Conservation (phyloP, 1,139 yeast species). For the Pichia sp. region DNA sequence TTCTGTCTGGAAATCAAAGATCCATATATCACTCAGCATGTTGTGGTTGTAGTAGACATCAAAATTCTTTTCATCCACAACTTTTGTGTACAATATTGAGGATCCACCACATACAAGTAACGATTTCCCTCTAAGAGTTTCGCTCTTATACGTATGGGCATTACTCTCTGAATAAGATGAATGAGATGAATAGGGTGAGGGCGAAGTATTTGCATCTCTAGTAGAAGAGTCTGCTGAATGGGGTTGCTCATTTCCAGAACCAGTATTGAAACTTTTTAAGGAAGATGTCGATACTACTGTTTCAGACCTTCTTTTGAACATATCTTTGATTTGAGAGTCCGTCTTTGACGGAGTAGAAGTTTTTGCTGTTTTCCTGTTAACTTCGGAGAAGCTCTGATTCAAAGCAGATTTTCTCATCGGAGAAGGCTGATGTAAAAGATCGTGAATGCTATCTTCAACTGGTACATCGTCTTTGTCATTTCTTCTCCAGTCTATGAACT, state of each 20-base stretch:
- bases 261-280: not conserved
- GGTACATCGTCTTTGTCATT: not conserved
- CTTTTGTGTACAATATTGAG: constrained; percentile 23
- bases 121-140: constrained; percentile 19
- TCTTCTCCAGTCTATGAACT: constrained; percentile 7
- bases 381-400: not conserved
- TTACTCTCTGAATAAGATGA: not conserved
- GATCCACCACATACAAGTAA: constrained; percentile 46
- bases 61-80: constrained; percentile 17
- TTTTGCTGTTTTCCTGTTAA: not conserved
- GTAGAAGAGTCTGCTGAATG: constrained; percentile 4
- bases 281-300: not conserved
- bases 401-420: not conserved
- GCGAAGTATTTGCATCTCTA: not conserved
- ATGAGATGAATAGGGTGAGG: not conserved
- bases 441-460: not conserved
- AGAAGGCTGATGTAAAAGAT: not conserved
- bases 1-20: constrained; percentile 39
- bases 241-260: constrained; percentile 6
- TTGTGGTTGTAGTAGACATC: constrained; percentile 25
- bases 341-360: not conserved
- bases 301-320: not conserved
- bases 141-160: constrained; percentile 12
- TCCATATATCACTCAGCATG: constrained; percentile 46
- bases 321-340: not conserved